A percentile compares a stretch with the other conserved stretches of the same genome.
phyloP scores from a whole-genome alignment of 768 basidiomycete genomes.

The Termitomyces sp. region DNA sequence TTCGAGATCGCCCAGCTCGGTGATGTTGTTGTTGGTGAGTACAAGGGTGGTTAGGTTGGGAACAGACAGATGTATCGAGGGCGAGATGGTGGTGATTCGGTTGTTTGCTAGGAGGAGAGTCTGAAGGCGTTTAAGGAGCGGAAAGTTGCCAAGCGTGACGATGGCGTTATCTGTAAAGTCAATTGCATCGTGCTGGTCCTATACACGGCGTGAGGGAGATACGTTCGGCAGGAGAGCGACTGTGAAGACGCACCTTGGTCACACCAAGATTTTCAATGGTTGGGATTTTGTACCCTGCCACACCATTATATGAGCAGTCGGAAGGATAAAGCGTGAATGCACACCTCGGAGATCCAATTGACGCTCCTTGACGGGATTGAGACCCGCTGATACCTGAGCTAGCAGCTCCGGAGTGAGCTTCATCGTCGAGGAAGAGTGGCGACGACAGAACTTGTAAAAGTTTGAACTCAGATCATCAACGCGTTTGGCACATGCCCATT shows the following conservation, averaged over 20 bases:
- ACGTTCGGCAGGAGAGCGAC: slow-evolving; percentile 13
- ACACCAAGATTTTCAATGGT: slow-evolving; percentile 96
- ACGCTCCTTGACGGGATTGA: slow-evolving; percentile 85
- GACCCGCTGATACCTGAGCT: slow-evolving; percentile 70
- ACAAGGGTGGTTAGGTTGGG: slow-evolving; percentile 83
- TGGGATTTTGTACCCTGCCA: slow-evolving; percentile 86
- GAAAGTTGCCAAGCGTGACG: slow-evolving; percentile 77
- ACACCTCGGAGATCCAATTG: slow-evolving; percentile 89
- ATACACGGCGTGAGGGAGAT: slow-evolving; percentile 12
- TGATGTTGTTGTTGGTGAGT: slow-evolving; percentile 78
- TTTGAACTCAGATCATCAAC: slow-evolving; percentile 41
- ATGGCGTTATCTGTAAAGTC: slow-evolving; percentile 93
- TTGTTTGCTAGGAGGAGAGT: slow-evolving; percentile 90
- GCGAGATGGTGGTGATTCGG: slow-evolving; percentile 78
- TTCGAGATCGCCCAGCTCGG: slow-evolving; percentile 82
- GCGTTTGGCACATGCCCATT: slow-evolving; percentile 15
- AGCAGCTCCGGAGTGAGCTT: slow-evolving; percentile 95
- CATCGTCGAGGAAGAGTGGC: slow-evolving; percentile 44
- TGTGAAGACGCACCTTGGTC: slow-evolving; percentile 58
- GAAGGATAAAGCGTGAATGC: slow-evolving; percentile 12
- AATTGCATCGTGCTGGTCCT: slow-evolving; percentile 94
- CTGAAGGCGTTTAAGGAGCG: slow-evolving; percentile 78
- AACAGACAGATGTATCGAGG: slow-evolving; percentile 76
- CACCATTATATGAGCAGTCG: slow-evolving; percentile 19
- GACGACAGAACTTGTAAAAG: slow-evolving; percentile 25